Evolutionary conservation across 192 early-diverging fungal genomes (phyloP).

Genomic region (Podila clonocystis): DNA sequence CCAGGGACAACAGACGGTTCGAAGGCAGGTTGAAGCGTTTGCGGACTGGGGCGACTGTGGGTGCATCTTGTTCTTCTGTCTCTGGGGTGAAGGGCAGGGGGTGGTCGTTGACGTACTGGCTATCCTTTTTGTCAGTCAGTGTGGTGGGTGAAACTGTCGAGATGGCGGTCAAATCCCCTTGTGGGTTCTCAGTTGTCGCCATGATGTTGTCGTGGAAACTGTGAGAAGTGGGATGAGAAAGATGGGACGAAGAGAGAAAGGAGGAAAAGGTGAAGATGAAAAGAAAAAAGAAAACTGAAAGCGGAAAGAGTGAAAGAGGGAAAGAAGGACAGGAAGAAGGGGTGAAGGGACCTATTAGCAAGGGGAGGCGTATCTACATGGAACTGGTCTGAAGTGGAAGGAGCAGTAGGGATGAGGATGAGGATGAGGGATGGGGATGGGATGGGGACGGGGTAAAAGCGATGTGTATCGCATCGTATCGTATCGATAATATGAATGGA

Average conservation of each 20-base stretch:
- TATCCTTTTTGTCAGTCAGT: not conserved
- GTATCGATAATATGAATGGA: not conserved
- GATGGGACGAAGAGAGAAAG: not conserved
- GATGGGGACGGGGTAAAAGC: not conserved
- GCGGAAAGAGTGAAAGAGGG: not conserved
- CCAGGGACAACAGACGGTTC: conserved; percentile 56
- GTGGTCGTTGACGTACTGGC: not conserved
- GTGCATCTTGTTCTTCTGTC: not conserved
- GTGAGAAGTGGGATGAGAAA: not conserved
- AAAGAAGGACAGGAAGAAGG: not conserved
- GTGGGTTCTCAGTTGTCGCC: not conserved
- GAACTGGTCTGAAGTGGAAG: not conserved
- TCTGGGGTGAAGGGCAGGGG: not conserved
- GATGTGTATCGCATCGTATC: not conserved
- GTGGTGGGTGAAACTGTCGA: conserved; percentile 1
- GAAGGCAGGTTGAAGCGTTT: conserved; percentile 14
- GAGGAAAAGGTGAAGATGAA: not conserved
- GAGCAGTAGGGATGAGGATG: not conserved
- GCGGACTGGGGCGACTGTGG: not conserved
- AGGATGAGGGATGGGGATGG: not conserved
- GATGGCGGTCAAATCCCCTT: not conserved
- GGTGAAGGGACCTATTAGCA: not conserved
- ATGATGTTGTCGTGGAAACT: not conserved
- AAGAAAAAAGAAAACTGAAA: not conserved
- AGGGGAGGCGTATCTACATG: not conserved